Evolutionary conservation across 192 early-diverging fungal species (phyloP), one percentile per base, ranked within the genome.

Genomic region (Chytriomyces confervae): DNA sequence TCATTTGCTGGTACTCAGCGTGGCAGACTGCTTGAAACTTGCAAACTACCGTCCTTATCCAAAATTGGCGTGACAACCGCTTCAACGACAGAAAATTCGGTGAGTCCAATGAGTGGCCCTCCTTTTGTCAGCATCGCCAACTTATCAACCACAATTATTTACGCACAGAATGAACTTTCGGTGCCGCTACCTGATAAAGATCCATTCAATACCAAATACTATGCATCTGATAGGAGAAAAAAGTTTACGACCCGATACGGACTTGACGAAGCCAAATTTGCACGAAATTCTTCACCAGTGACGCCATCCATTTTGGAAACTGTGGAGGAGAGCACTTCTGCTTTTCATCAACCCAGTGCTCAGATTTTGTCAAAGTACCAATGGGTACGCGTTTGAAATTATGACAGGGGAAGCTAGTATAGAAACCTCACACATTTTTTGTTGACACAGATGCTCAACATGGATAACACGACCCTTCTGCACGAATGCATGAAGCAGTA

Each of bases 191-290:
- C 69, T 3, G 62, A 82, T 57, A 75, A 80, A 43, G 88, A 89
- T 75, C 81, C 84, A 1, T 89, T 79, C 83, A 89, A 89, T 61
- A 69, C 82, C 10, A 49, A 81, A 53, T 89, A 85, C 75, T 89
- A 82, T 69, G 45, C 43, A 8, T 89, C 88, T 5, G 82, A 87
- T n/a, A 74, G 81, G 0, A 70, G 84, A 11, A 68, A 72, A 29
- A 77, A 77, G 60, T 78, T 85, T 65, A 78, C 84, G 1, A 50
- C 77, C 43, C 70, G 62, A 16, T 89, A 86, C 62, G 86, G 88
- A 27, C 51, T 87, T 20, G 48, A 45, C 20, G 87, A 88, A 65
- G 23, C 60, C 5, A 7, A 51, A 5, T 87, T 87, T 50, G 68
- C 53, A 7, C 66, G 75, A 16, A 64, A 66, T 1, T 65, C 69